phyloP scores from a whole-genome alignment of 495 filamentous ascomycete genomes.

The Neurospora tetrasperma region DNA sequence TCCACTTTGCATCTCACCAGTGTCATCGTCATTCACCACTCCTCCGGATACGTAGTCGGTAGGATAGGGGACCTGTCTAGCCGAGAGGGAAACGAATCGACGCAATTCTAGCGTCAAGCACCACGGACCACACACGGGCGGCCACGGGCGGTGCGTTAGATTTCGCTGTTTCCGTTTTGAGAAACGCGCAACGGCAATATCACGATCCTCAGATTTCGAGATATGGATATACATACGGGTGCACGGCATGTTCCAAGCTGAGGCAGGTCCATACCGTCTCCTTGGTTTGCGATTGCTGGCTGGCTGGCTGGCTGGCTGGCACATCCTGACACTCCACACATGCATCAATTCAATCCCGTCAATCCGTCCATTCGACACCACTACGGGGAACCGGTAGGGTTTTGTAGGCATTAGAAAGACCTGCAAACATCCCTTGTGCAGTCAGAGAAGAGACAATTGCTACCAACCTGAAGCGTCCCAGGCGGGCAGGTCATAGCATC shows the following conservation, averaged over 20 bases:
- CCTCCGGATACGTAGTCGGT: neutral
- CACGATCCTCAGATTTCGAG: neutral
- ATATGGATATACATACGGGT: neutral
- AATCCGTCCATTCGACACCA: neutral
- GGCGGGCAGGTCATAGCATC: neutral
- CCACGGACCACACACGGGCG: slow-evolving; percentile 7
- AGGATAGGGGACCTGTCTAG: slow-evolving; percentile 4
- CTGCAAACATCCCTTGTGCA: neutral
- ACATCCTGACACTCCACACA: neutral
- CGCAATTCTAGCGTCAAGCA: slow-evolving; percentile 20
- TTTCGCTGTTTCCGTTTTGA: neutral
- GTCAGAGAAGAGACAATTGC: neutral
- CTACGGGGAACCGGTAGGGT: neutral
- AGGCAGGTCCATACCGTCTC: neutral
- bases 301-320: neutral
- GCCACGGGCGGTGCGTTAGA: neutral
- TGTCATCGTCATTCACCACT: neutral
- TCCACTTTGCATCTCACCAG: neutral
- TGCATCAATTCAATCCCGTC: neutral
- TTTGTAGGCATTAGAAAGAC: neutral
- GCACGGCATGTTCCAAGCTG: neutral
- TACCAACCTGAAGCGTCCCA: neutral
- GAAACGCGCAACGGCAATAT: neutral
- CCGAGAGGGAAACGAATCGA: slow-evolving; percentile 23
- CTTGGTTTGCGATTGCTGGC: neutral